Evolutionary conservation across 2,329 filamentous ascomycete genomes (phyloP), one percentile per base, ranked within the genome.

Genomic region (Aspergillus persii): DNA sequence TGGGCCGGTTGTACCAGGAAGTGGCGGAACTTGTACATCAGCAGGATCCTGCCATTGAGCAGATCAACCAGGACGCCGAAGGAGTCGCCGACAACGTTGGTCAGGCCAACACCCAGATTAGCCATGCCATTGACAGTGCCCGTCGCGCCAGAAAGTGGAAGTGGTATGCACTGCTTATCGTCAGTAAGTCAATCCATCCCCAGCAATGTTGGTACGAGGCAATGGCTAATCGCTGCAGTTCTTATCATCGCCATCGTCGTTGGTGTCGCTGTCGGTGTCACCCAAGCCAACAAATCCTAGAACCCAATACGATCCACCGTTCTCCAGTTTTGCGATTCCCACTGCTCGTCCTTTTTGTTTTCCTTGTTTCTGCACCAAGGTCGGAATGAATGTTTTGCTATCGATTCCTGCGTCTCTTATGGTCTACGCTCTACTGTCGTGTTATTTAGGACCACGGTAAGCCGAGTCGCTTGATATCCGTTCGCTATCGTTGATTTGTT

Each of bases 91-190:
- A 89, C 59, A 91, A 98, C 75, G 85, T 97, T 51, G 86, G 89
- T 70, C 89, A 95, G 74, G 94, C 89, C 64, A 97, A 95, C 71
- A 84, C 86, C 63, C 87, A 97, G 76, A 90, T 98, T 60, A 87
- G 84, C 44, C 85, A 84, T n/a, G 93, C 93, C 11, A 90, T 96
- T 63, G 83, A 84, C 61, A 96, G 91, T 67, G 94, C 94, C 8
- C 84, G 89, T 74, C 85, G 86, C 68, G 91, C 89, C 53, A 85
- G 91, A 67, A 91, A 87, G 80, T 96, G 96, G 92, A 97, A 97
- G 89, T 97, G 92, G 93, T 93, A 90, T 74, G 96, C 92, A 82
- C 79, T 96, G 67, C 87, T 89, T 69, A 91, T 97, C 70, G 79
- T 83, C 68, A 79, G 80, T 83, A 73, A 77, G 84, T 85, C 66